phyloP scores from a whole-genome alignment of 2,329 filamentous ascomycete species.

The Coniella vitis region DNA sequence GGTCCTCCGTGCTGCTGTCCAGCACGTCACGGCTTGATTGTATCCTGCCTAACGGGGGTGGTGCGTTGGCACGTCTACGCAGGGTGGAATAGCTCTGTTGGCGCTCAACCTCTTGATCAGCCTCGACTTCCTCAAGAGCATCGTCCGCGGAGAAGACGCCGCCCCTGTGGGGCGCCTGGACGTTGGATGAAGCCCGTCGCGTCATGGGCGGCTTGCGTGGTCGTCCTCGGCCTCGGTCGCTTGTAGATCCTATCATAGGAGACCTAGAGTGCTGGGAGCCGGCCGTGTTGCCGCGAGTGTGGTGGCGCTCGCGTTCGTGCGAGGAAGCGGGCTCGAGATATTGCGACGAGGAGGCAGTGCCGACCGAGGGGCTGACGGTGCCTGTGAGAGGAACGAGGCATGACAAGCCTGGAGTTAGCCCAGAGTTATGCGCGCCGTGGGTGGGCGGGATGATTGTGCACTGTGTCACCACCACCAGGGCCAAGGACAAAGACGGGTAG shows the following conservation, averaged over 20 bases:
- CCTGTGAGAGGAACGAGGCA: slow-evolving; percentile 21
- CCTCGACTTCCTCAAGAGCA: slow-evolving; percentile 71
- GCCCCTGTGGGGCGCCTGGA: slow-evolving; percentile 67
- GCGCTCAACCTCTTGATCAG: slow-evolving; percentile 47
- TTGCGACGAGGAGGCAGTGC: slow-evolving; percentile 15
- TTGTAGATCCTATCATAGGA: slow-evolving; percentile 39
- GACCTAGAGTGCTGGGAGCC: slow-evolving; percentile 28
- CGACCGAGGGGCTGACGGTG: slow-evolving; percentile 28
- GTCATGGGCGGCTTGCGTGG: slow-evolving; percentile 67
- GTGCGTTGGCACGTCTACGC: slow-evolving; percentile 29
- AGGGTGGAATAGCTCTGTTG: slow-evolving; percentile 35
- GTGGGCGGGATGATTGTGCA: background rate
- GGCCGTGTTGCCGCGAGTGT: slow-evolving; percentile 35
- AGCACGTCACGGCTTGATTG: slow-evolving; percentile 24
- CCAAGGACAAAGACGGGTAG: no score
- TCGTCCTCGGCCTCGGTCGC: slow-evolving; percentile 43
- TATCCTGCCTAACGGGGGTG: slow-evolving; percentile 25
- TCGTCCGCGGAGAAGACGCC: slow-evolving; percentile 90
- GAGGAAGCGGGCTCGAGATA: slow-evolving; percentile 16
- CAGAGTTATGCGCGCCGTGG: background rate
- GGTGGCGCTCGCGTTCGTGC: slow-evolving; percentile 23
- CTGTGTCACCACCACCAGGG: background rate
- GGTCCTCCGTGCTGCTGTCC: slow-evolving; percentile 18
- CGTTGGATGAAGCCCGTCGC: slow-evolving; percentile 67
- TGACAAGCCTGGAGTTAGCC: slow-evolving; percentile 19